These are phyloP conservation scores for Pachyrhizus erosus DNA, from an alignment of 306 rosid genomes.

Conservation along the genomic window DNA sequence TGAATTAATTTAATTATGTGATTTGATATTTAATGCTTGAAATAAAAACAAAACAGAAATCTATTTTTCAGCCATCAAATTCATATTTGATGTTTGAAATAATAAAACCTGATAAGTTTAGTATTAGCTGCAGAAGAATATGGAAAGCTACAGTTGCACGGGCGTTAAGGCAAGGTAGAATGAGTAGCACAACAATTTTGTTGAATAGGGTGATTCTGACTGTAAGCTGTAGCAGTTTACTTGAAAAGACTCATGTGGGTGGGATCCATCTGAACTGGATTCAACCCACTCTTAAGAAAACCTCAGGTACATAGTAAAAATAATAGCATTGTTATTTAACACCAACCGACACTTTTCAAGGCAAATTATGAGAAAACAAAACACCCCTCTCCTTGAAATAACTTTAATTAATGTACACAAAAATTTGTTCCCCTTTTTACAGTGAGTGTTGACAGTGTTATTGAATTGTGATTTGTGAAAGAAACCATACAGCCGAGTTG, in stretches of 20 bases:
- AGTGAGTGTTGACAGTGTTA: background rate
- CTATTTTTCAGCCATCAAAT: too few species aligned
- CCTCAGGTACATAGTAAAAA: background rate
- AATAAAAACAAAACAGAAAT: too few species aligned
- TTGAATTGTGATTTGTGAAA: background rate
- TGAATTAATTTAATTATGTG: too few species aligned
- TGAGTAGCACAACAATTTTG: constrained; percentile 1
- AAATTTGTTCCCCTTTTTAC: background rate
- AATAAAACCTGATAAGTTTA: background rate
- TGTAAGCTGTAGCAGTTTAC: constrained; percentile 17
- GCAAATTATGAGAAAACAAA: constrained; percentile 21
- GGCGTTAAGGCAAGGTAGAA: background rate
- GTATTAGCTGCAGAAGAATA: background rate
- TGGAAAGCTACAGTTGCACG: background rate
- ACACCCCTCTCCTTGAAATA: background rate
- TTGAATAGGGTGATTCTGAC: constrained; percentile 24
- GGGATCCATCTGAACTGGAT: constrained; percentile 46
- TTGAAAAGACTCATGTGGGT: constrained; percentile 28
- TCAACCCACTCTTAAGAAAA: background rate
- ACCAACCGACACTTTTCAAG: constrained; percentile 41
- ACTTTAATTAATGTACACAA: background rate
- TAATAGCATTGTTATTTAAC: background rate
- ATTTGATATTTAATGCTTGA: too few species aligned
- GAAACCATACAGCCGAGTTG: constrained; percentile 16
- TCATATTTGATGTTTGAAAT: too few species aligned